Conservation (phyloP, 192 early-diverging fungal species). For the Geranomyces michiganensis region DNA sequence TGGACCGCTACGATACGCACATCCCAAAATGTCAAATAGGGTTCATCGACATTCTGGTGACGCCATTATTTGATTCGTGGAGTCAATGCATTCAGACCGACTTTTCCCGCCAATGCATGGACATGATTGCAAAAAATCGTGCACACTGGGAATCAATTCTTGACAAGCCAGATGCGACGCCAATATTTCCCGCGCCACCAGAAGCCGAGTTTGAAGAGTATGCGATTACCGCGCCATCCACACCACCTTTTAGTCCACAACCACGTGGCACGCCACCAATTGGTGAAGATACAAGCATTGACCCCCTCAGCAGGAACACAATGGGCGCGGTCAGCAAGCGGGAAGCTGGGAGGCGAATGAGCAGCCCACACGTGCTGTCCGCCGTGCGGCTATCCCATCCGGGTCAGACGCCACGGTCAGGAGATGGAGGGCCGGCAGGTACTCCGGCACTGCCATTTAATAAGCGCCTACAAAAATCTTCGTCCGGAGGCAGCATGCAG, state of each 20-base stretch:
- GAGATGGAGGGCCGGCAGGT: not conserved
- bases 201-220: constrained; percentile 21
- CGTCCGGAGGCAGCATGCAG: constrained; percentile 15
- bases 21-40: constrained; percentile 67
- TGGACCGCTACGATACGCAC: constrained; percentile 61
- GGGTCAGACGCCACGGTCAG: not conserved
- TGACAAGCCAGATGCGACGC: constrained; percentile 48
- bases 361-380: constrained; percentile 7
- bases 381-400: not conserved
- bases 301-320: too few relatives aligned
- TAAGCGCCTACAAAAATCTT: not conserved
- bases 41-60: constrained; percentile 61
- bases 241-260: constrained; percentile 21
- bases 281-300: not conserved
- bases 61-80: constrained; percentile 59
- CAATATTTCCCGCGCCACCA: constrained; percentile 25
- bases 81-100: constrained; percentile 46
- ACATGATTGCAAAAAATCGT: constrained; percentile 54
- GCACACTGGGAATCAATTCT: constrained; percentile 50
- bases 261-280: constrained; percentile 5
- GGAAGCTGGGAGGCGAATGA: constrained; percentile 10
- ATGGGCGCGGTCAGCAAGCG: not conserved
- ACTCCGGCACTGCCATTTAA: not conserved
- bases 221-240: constrained; percentile 19
- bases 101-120: constrained; percentile 46